phyloP scores from a whole-genome alignment of 1,284 basidiomycete genomes.

The Schizopora paradoxa region DNA sequence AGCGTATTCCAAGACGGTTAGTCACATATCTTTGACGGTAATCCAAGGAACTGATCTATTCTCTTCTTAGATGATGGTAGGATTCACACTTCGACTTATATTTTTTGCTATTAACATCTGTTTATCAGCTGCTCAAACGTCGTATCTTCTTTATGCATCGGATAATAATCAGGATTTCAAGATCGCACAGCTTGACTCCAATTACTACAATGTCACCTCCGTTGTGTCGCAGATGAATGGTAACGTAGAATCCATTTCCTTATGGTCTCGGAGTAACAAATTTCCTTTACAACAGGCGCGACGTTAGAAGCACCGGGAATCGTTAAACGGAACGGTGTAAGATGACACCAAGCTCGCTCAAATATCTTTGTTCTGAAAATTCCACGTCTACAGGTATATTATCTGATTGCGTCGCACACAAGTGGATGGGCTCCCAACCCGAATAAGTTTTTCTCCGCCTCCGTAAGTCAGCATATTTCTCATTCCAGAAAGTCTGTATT shows the following conservation, averaged over 20 bases:
- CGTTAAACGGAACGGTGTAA: slow-evolving; percentile 49
- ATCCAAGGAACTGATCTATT: slow-evolving; percentile 6
- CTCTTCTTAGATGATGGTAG: slow-evolving; percentile 37
- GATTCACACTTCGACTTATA: slow-evolving; percentile 5
- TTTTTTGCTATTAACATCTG: neutral
- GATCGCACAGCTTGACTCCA: slow-evolving; percentile 48
- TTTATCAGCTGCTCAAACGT: slow-evolving; percentile 27
- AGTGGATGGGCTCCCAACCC: slow-evolving; percentile 58
- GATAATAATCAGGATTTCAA: slow-evolving; percentile 70
- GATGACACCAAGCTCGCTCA: slow-evolving; percentile 14
- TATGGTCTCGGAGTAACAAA: slow-evolving; percentile 1
- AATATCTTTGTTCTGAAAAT: neutral
- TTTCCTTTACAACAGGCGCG: slow-evolving; percentile 33
- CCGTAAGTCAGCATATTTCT: slow-evolving; percentile 40
- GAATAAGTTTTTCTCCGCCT: slow-evolving; percentile 53
- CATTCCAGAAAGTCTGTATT: neutral
- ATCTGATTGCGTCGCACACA: slow-evolving; percentile 57
- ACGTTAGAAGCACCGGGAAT: slow-evolving; percentile 61
- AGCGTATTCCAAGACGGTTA: slow-evolving; percentile 54
- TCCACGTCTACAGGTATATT: slow-evolving; percentile 39
- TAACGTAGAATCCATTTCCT: slow-evolving; percentile 24
- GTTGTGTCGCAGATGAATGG: slow-evolving; percentile 44
- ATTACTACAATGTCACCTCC: slow-evolving; percentile 53
- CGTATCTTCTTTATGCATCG: slow-evolving; percentile 59
- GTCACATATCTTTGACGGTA: slow-evolving; percentile 6